phyloP scores from a whole-genome alignment of 345 rosid species.

The Raphanus sativus region DNA sequence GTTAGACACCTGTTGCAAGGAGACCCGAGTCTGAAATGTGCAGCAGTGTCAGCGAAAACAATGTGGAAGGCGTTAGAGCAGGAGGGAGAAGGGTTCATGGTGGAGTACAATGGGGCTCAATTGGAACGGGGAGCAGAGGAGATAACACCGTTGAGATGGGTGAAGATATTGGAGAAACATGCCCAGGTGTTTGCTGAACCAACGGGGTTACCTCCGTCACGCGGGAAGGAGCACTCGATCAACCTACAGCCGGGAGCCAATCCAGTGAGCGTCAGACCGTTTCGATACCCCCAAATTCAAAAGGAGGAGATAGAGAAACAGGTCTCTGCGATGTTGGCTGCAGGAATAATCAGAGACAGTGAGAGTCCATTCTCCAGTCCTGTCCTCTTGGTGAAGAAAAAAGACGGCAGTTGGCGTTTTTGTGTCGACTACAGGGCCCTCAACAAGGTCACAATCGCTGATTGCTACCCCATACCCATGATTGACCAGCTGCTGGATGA shows the following conservation, averaged over 20 bases:
- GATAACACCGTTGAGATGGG: too few species aligned
- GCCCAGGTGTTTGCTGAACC: not conserved
- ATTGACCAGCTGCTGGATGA: not conserved
- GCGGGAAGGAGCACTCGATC: not conserved
- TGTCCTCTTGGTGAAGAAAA: too few species aligned
- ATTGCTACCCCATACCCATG: not conserved
- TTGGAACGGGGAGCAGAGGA: too few species aligned
- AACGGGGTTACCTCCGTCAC: not conserved
- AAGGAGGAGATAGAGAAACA: not conserved
- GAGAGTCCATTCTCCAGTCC: not conserved
- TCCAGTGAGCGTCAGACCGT: not conserved
- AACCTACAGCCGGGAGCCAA: not conserved
- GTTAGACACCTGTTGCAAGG: too few species aligned
- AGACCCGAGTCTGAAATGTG: too few species aligned
- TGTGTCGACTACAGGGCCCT: too few species aligned
- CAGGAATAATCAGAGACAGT: not conserved
- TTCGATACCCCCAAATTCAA: not conserved
- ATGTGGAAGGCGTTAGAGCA: too few species aligned
- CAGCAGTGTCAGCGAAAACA: too few species aligned
- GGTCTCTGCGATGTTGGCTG: not conserved
- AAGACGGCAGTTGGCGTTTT: too few species aligned
- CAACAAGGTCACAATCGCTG: not conserved
- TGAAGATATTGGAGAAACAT: too few species aligned
- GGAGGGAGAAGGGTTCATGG: too few species aligned
- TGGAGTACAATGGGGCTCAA: too few species aligned